A percentile compares a stretch with the other conserved stretches of the same genome.
Evolutionary conservation across 2,329 filamentous ascomycete genomes (phyloP).

Genomic region (Aulographum hederae): DNA sequence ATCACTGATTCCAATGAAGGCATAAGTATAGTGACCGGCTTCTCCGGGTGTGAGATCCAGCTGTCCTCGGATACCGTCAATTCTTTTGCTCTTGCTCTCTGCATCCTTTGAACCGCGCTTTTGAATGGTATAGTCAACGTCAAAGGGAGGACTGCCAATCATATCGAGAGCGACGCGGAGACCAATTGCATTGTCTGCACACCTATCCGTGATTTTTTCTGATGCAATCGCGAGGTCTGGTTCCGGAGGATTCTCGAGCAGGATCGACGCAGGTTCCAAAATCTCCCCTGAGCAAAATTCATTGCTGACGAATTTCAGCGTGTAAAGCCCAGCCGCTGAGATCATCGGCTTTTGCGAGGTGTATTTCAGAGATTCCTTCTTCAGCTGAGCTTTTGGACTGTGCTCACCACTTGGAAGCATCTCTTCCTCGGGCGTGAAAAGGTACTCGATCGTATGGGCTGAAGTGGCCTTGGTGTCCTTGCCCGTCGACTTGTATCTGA

Average conservation of each 20-base stretch:
- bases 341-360: constrained; percentile 48
- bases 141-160: constrained; percentile 81
- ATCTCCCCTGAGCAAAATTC: constrained; percentile 75
- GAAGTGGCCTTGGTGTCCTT: constrained; percentile 34
- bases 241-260: constrained; percentile 79
- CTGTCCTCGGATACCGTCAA: constrained; percentile 63
- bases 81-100: constrained; percentile 34
- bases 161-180: constrained; percentile 77
- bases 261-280: constrained; percentile 82
- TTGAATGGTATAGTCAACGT: constrained; percentile 58
- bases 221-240: constrained; percentile 56
- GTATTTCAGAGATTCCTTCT: constrained; percentile 42
- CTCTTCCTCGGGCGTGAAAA: constrained; percentile 59
- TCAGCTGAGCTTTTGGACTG: constrained; percentile 36
- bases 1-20: constrained; percentile 67
- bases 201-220: constrained; percentile 84
- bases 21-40: constrained; percentile 74
- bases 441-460: constrained; percentile 58
- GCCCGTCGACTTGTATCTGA: constrained; percentile 48
- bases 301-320: constrained; percentile 59
- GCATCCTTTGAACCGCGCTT: constrained; percentile 33
- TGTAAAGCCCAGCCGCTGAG: constrained; percentile 69
- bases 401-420: constrained; percentile 55
- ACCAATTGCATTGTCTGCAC: constrained; percentile 83
- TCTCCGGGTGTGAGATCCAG: constrained; percentile 65